Conservation (phyloP, 108 stramenopile species). For the Skeletonema potamos region DNA sequence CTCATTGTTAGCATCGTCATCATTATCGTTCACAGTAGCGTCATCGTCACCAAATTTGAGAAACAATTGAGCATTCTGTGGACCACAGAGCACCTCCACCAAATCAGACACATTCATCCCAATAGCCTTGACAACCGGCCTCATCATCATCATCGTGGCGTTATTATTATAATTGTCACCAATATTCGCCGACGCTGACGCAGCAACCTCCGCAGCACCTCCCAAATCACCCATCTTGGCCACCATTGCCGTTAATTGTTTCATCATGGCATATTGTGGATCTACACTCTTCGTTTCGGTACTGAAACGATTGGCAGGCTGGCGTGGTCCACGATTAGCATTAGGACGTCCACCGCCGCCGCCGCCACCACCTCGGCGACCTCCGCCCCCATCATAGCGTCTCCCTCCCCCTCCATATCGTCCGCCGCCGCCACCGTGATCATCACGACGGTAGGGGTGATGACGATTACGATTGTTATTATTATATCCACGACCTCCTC, state of each 20-base stretch:
- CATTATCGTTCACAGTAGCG: neutral
- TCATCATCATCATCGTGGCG: conserved; percentile 11
- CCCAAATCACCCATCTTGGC: conserved; percentile 76
- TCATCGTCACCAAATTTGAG: conserved; percentile 43
- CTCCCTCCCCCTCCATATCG: neutral
- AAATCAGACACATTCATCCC: conserved; percentile 64
- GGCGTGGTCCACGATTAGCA: conserved; percentile 39
- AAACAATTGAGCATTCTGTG: conserved; percentile 50
- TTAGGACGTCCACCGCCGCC: conserved; percentile 36
- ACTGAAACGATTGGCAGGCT: conserved; percentile 65
- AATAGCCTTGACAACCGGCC: conserved; percentile 40
- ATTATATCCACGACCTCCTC: conserved; percentile 11
- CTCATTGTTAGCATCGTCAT: neutral
- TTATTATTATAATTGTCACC: neutral
- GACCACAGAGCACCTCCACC: conserved; percentile 57
- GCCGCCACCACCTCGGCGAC: conserved; percentile 21
- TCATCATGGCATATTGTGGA: conserved; percentile 55
- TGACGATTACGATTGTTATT: conserved; percentile 12
- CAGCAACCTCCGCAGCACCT: conserved; percentile 42
- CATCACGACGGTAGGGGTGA: conserved; percentile 45
- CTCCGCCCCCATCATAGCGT: conserved; percentile 22
- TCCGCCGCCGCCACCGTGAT: conserved; percentile 32
- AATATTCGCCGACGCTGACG: neutral
- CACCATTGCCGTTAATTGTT: conserved; percentile 70
- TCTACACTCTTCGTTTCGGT: conserved; percentile 48